Evolutionary conservation across 345 rosid species (phyloP), one percentile per base, ranked within the genome.

Genomic region (Eucalyptus curtisii): DNA sequence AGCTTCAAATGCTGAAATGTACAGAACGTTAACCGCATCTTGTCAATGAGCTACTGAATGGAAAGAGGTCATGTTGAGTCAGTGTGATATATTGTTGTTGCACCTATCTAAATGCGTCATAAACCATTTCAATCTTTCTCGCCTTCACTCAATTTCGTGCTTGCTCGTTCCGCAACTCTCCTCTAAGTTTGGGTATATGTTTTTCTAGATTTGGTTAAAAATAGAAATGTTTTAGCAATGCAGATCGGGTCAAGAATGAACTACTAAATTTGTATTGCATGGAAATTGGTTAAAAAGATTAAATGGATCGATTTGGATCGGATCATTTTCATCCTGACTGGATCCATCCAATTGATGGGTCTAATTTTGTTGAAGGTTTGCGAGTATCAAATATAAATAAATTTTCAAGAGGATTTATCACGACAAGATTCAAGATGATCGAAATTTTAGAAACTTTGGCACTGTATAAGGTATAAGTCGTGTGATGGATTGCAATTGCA

Each of bases 301-400:
- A 27, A 59, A 5, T 0, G 0, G 2, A 59, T 59, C 4, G 0
- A 59, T 59, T 59, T 11, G 4, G 66, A 13, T 59, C 0, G 0
- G 7, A 59, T 0, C 66, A 27, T 0, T 59, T 59, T 25, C 3
- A 55, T 10, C 3, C 1, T 25, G 0, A 57, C 27, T 5, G 0
- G 0, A 57, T 0, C 13, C n/a, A 57, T 0, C n/a, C 1, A 5
- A 9, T 57, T 57, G 64, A 57, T 0, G 7, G 2, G 3, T 57
- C 1, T 57, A 22, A 22, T 55, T 0, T 10, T 4, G 2, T 24
- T 16, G 10, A 33, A 33, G 42, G 12, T 17, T 33, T 66, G 6
- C 0, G 2, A 10, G 1, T 5, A 31, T 37, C 19, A 66, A n/a
- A 15, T 31, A 31, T 0, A 50, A 50, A 50, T 50, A 8, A 15